Base-by-base conservation (phyloP, 495 filamentous ascomycete species). In the Xylaria telfairii region DNA sequence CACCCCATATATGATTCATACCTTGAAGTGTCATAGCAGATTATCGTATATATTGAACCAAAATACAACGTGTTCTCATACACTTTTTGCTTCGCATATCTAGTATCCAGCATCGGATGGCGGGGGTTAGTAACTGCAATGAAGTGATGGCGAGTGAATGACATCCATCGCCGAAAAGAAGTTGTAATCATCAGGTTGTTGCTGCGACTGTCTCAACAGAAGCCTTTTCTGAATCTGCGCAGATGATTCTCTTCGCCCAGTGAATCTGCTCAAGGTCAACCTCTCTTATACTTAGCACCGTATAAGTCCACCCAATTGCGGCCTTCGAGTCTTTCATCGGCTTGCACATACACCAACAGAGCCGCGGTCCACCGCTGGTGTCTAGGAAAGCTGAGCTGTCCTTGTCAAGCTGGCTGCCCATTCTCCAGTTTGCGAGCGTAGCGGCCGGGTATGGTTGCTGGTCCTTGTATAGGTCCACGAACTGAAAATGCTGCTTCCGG, bases 401-500 rank as follows among this genome's bases (percentile, higher is more conserved):
- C 42, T 76, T 78, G 32, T 90, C 84, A 65, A 83, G 79, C 37
- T 87, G 75, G 15, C 77, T 78, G 10, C 80, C 82, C 1, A 75
- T 76, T 67, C 80, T 84, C 84, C 83, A 89, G 53, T 85, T 78
- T 10, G 79, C 75, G 51, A 88, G 84, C 7, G 82, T 75, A 1
- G 87, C 90, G 1, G 76, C 75, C 4, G 86, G 76, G 71, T 86
- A 84, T 10, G 89, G 89, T 12, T 79, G 81, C 15, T 84, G 80
- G 51, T 87, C 82, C 71, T 88, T 86, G 72, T 84, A 91, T 1
- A 91, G 75, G 73, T 92, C 90, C 4, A 82, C 71, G 54, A 91
- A 87, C 41, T 86, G 81, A 66, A 91, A 90, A 65, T 87, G 82
- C 68, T 91, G 90, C 54, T 81, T 84, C n/a, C 76, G 76, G 10